Evolutionary conservation across 2,329 filamentous ascomycete species (phyloP), one percentile per base, ranked within the genome.

Genomic region (Pyrenochaeta sp.): DNA sequence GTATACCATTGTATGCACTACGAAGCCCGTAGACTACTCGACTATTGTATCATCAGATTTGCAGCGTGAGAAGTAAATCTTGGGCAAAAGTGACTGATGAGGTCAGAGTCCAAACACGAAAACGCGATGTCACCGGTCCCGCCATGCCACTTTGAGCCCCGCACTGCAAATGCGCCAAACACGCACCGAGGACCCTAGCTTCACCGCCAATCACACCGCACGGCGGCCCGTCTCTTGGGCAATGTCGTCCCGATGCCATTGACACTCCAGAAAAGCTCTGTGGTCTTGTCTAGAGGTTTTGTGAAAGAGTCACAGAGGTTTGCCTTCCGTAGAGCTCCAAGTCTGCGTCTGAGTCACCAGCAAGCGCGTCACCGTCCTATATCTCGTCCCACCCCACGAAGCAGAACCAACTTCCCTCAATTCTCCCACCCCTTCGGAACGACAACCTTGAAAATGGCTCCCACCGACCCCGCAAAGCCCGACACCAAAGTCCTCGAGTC

Each of bases 181-280:
- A 54, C 27, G 31, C 36, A 44, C 40, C 37, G 37, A 42, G 40
- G 45, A 51, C 45, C 37, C 42, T 47, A 32, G 49, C 53, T 45
- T 57, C 54, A 57, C 60, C 65, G 55, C 65, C 63, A 67, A 68
- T 67, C 61, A 65, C 50, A 61, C 51, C 36, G 44, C 50, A 34
- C 44, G 19, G 35, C 49, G 31, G 28, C 41, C 38, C 34, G n/a
- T 29, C 53, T 40, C 48, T 47, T 41, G 35, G 38, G 44, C 31
- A 32, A 41, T 17, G 31, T 11, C 51, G 27, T 48, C 41, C 50
- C 41, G 15, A 67, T 65, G 63, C 56, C 53, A 63, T 61, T 68
- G 56, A 61, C 29, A 48, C 48, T 55, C 22, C 35, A 48, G 10
- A 37, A 43, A 47, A 50, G 44, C 34, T 15, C 51, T 29, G 28